Evolutionary conservation across 1,284 basidiomycete species (phyloP).

Genomic region (Trametes polyzona): DNA sequence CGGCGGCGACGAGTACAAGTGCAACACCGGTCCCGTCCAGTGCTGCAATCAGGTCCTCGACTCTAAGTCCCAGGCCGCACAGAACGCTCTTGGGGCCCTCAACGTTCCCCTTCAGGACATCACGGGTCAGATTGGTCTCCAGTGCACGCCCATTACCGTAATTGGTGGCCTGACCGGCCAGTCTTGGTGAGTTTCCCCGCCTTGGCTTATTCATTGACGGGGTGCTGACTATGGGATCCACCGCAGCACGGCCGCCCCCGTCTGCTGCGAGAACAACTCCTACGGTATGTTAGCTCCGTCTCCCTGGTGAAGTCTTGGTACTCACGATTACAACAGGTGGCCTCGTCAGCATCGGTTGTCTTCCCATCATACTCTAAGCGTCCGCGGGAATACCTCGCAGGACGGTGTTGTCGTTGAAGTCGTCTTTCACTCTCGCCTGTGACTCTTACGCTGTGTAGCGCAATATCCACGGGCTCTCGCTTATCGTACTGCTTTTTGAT

Average conservation of each 20-base stretch:
- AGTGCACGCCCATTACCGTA: constrained; percentile 30
- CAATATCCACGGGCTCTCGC: neutral
- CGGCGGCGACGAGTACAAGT: constrained; percentile 9
- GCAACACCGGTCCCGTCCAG: constrained; percentile 33
- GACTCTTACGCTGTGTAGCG: neutral
- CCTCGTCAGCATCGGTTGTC: constrained; percentile 12
- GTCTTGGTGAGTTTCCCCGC: constrained; percentile 17
- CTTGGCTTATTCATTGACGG: neutral
- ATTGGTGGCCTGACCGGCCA: constrained; percentile 18
- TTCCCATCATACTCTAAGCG: constrained; percentile 5
- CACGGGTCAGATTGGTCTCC: constrained; percentile 20
- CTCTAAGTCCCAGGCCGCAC: constrained; percentile 1
- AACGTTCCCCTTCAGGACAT: constrained; percentile 17
- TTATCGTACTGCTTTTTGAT: neutral
- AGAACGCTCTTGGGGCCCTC: constrained; percentile 15
- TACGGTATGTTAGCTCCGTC: neutral
- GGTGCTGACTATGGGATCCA: neutral
- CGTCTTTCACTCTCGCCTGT: neutral
- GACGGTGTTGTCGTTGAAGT: neutral
- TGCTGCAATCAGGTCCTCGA: constrained; percentile 30
- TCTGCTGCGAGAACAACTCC: constrained; percentile 18
- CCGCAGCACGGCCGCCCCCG: neutral
- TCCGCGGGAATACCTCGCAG: neutral
- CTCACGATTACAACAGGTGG: neutral
- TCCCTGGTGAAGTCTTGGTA: too few relatives aligned